Base-by-base conservation (phyloP, 805 yeast genomes). In the Sugiyamaella boreocaroliniensis region DNA sequence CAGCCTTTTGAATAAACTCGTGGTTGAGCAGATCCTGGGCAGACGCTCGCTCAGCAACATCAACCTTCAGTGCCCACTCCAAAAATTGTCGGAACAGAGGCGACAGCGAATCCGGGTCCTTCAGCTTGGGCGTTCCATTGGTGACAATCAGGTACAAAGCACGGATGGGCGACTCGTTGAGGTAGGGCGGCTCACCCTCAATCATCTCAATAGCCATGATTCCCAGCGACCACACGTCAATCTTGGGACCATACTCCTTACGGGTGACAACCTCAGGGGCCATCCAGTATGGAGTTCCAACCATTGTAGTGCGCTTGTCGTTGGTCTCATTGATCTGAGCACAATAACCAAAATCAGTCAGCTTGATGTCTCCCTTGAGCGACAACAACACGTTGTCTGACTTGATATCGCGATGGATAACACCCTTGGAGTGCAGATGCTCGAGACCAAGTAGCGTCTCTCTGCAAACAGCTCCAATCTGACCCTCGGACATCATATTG, bases 351-450 rank as follows among this genome's bases (percentile, higher is more conserved):
- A 93, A 93, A 73, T 93, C 99, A 1, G 99, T 95, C 53, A 93
- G 82, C 70, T 93, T 95, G 51, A 93, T 95, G 52, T 85, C 82
- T 11, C 96, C 97, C 43, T 76, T 76, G 40, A 84, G 78, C 58
- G 90, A 92, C 48, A 93, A 72, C 50, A 93, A 72, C 47, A 93
- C 96, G 68, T 93, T 93, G 59, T 95, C 99, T 1, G 96, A 89
- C 70, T 93, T 93, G 65, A 93, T 95, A 68, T 93, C 99, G 59
- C 99, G 78, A 68, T 93, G 99, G 60, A 93, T 93, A 57, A 93
- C 89, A 64, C 89, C 88, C 68, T 89, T 92, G 57, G 83, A 82
- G 68, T 93, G 99, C 65, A 93, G 76, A 69, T 88, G 95, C 66
- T 88, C 89, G 60, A 93, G 77, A 6, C 99, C 99, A 68, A 83